Conservation (phyloP, 2,329 filamentous ascomycete genomes). For the Blastomyces gilchristii region DNA sequence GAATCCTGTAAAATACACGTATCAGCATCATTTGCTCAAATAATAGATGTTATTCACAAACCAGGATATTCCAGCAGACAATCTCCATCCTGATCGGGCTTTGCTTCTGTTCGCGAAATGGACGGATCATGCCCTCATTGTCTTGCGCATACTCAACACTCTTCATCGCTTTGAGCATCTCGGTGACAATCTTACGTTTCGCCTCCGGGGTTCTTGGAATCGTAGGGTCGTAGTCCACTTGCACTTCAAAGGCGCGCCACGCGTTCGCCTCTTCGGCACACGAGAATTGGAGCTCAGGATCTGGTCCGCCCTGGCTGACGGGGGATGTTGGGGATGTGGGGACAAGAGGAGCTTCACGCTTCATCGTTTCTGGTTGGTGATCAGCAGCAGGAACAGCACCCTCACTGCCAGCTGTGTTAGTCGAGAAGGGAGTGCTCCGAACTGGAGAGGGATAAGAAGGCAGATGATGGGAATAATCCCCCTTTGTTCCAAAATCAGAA, state of each 20-base stretch:
- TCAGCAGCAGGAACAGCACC: too few species aligned
- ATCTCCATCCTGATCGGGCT: conserved; percentile 22
- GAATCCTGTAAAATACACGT: conserved; percentile 15
- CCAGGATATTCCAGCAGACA: conserved; percentile 27
- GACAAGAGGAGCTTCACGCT: background rate
- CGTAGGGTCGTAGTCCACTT: conserved; percentile 18
- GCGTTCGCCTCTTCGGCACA: conserved; percentile 18
- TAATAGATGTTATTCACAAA: conserved; percentile 9
- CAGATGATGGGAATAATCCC: background rate
- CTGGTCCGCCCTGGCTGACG: background rate
- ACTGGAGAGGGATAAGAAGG: background rate
- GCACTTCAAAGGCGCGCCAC: conserved; percentile 3
- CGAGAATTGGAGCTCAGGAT: conserved; percentile 11
- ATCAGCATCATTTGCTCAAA: conserved; percentile 5
- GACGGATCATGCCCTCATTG: conserved; percentile 25
- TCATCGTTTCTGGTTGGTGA: background rate
- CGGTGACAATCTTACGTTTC: conserved; percentile 21
- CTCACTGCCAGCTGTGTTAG: background rate
- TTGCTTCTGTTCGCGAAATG: conserved; percentile 22
- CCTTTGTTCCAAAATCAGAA: background rate
- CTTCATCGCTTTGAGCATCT: conserved; percentile 27
- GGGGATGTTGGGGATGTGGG: background rate
- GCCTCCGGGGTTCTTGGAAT: conserved; percentile 19
- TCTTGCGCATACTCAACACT: conserved; percentile 22
- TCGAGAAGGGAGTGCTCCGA: background rate